Base-by-base conservation (phyloP, 495 filamentous ascomycete species). In the Trichoderma virens region DNA sequence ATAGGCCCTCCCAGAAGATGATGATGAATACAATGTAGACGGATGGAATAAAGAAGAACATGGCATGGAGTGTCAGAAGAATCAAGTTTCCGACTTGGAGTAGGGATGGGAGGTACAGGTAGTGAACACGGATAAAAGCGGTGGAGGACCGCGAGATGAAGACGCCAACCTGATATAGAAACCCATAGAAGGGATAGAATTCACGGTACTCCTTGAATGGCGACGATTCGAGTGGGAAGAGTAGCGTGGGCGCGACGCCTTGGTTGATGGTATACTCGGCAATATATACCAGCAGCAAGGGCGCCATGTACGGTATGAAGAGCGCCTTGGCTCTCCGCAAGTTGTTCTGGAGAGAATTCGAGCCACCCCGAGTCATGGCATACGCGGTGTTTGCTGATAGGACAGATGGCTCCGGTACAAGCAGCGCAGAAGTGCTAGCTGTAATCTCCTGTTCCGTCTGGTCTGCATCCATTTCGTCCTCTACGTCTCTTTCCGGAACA, bases 181-280 rank as follows among this genome's bases (percentile, higher is more conserved):
- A 90, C 67, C 86, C 86, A 73, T 96, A 96, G 69, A 83, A 79
- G n/a, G 92, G 90, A 69, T 96, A 96, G 74, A 94, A 94, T n/a
- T 87, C 86, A 23, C 93, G 86, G 75, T 87, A 94, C 68, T 90
- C 81, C 54, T 76, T 73, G 71, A 98, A 97, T 1, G 93, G 93
- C 0, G 87, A 87, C 5, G 80, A 75, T 1, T 80, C 69, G 11
- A 97, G 75, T 0, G 92, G 91, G 73, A 96, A 98, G 38, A 98
- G 85, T 13, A 97, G 80, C 0, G 90, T 96, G 0, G 93, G 94
- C 0, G 89, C 80, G 41, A 98, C 90, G 43, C 91, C 92, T 76
- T 94, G 91, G 76, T 97, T 97, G 75, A 97, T 96, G 65, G 90
- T 93, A 72, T 97, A 98, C 79, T 98, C 94, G 62, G 92, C 90